Conservation (phyloP, 352 stramenopile genomes). For the Peronospora tabacina region DNA sequence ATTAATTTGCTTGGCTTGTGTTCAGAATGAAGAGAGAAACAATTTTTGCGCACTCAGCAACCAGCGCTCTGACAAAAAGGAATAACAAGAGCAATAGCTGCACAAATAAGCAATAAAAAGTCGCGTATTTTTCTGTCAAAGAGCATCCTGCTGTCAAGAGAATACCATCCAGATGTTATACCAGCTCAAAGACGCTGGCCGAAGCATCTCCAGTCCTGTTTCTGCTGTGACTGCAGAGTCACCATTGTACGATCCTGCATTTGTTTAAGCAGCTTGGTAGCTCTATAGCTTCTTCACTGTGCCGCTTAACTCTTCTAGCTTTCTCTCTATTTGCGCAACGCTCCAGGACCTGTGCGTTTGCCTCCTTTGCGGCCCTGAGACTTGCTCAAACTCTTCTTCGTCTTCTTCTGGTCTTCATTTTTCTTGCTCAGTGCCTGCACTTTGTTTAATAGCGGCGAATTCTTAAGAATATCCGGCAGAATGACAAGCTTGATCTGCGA, state of each 20-base stretch:
- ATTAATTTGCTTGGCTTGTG: not conserved
- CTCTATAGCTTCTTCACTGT: not conserved
- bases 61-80: not conserved
- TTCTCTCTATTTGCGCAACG: slow-evolving; percentile 32
- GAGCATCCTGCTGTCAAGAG: not conserved
- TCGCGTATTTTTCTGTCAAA: slow-evolving; percentile 15
- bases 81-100: slow-evolving; percentile 2
- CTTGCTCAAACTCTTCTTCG: slow-evolving; percentile 29
- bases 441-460: slow-evolving; percentile 95
- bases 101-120: slow-evolving; percentile 17
- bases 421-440: slow-evolving; percentile 85
- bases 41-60: slow-evolving; percentile 5
- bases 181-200: not conserved
- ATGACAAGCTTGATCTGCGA: slow-evolving; percentile 97
- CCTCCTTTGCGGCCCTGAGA: slow-evolving; percentile 17
- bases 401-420: slow-evolving; percentile 50
- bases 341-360: slow-evolving; percentile 13
- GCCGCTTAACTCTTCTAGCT: not conserved
- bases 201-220: not conserved
- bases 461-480: slow-evolving; percentile 94
- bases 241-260: not conserved
- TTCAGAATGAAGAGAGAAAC: not conserved
- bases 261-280: not conserved
- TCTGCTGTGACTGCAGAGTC: not conserved
- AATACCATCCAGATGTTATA: not conserved